Conservation (phyloP, 2,329 filamentous ascomycete genomes). For the Scleromitrula shiraiana region DNA sequence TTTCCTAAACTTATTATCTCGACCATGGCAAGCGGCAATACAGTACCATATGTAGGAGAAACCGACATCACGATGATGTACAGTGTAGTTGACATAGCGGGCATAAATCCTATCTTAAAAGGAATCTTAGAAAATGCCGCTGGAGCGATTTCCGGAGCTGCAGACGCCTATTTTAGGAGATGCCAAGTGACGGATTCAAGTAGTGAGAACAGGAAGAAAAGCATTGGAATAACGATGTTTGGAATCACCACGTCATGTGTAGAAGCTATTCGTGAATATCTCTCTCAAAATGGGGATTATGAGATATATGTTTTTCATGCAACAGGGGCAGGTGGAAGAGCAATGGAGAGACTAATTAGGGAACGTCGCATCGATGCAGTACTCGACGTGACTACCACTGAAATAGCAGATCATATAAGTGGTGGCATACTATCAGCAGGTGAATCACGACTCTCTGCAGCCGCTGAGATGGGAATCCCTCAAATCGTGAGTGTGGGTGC, state of each 20-base stretch:
- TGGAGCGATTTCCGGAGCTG: slow-evolving; percentile 42
- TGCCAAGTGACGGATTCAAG: not conserved
- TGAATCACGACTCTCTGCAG: slow-evolving; percentile 46
- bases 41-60: slow-evolving; percentile 56
- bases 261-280: slow-evolving; percentile 42
- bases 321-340: slow-evolving; percentile 58
- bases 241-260: slow-evolving; percentile 64
- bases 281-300: slow-evolving; percentile 36
- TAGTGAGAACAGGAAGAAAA: slow-evolving; percentile 30
- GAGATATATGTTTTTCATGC: slow-evolving; percentile 63
- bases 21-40: slow-evolving; percentile 61
- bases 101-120: slow-evolving; percentile 51
- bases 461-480: slow-evolving; percentile 49
- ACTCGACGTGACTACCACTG: slow-evolving; percentile 64
- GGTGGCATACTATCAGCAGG: slow-evolving; percentile 58
- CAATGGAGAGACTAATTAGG: slow-evolving; percentile 57
- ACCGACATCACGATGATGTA: slow-evolving; percentile 65
- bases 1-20: slow-evolving; percentile 65
- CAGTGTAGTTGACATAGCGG: slow-evolving; percentile 62
- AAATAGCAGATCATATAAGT: slow-evolving; percentile 55
- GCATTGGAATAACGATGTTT: slow-evolving; percentile 64
- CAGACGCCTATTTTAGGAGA: slow-evolving; percentile 44
- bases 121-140: slow-evolving; percentile 55
- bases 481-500: slow-evolving; percentile 42
- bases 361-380: slow-evolving; percentile 55